Base-by-base conservation (phyloP, 768 basidiomycete species). In the Panaeolus cyanescens region DNA sequence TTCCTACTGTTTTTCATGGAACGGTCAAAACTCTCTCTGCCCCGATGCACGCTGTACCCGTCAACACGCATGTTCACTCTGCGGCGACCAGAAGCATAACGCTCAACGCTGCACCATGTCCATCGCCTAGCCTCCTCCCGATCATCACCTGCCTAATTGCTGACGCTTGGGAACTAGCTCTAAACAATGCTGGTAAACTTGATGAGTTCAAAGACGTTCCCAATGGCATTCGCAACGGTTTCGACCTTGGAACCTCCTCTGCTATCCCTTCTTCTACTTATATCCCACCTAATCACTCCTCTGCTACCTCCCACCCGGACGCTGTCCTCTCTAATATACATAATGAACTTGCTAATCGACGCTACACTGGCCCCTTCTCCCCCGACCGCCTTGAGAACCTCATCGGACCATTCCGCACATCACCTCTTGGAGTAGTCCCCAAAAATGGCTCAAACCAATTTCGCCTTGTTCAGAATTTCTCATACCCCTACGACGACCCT, bases 361-460 rank as follows among this genome's bases (percentile, higher is more conserved):
- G 71, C 17, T 80, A 79, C 61, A 71, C 79, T 0, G 32, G 56
- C 1, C 63, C 71, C 1, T 80, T 70, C 63, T 59, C 63, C 0
- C 74, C 68, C n/a, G 59, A 45, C 5, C 54, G 58, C 9, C 63
- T 77, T 15, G 73, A 78, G 55, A 15, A 56, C 1, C 8, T 75
- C 8, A 81, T 83, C 32, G 79, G 82, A 0, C 75, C 73, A 0
- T 83, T 83, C 45, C 64, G 61, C 0, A 73, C 80, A 0, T 77
- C 78, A 0, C 83, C 81, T 0, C 65, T 83, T 0, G 75, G 74
- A 0, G 66, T 79, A 0, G 72, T 82, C 0, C 75, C 75, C 0
- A 83, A 82, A 58, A 68, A 60, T 0, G 59, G 57, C 30, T 19
- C n/a, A 17, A 37, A 70, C 8, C 67, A 69, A n/a, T 72, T 74